Base-by-base conservation (phyloP, 2,329 filamentous ascomycete species). In the Decorospora gaudefroyi region DNA sequence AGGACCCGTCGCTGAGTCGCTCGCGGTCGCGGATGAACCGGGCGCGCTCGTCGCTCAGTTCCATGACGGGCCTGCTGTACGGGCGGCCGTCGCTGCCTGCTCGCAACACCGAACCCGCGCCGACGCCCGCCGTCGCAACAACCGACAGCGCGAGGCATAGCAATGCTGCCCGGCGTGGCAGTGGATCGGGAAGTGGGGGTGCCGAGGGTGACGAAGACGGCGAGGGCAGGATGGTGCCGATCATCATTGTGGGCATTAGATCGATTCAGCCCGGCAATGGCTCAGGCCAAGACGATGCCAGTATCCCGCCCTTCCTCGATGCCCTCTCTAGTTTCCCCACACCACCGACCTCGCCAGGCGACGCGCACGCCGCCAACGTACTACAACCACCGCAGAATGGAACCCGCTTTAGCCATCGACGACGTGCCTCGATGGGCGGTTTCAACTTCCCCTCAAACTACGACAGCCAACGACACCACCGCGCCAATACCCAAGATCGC, bases 231-330 rank as follows among this genome's bases (percentile, higher is more conserved):
- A 84, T 84, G 68, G 81, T 86, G 26, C 85, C 84, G 6, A 78
- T 87, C 50, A 85, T 87, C 29, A 84, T 87, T 38, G 84, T 87
- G 27, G 84, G 84, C 40, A 85, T 87, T 42, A 75, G 84, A 39
- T 85, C 83, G 17, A 83, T 86, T 45, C 82, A 79, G 21, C 77
- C 81, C 13, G 69, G 68, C 34, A 74, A 73, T 17, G 75, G 73
- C 51, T 71, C 73, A 10, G 66, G 72, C 16, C 71, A 72, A 13
- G 71, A 73, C 57, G 62, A 74, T 55, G 55, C 50, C 43, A 68
- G 71, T 55, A 71, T 76, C 48, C 74, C 71, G 15, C 74, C 75
- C 11, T 78, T 78, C 65, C 70, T 78, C 37, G 76, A 78, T 44
- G 74, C 75, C 19, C 70, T 78, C n/a, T 76, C 74, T 12, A 75